These are phyloP conservation scores for Phaffomyces thermotolerans DNA, from an alignment of 805 yeast species.

Conservation along the genomic window DNA sequence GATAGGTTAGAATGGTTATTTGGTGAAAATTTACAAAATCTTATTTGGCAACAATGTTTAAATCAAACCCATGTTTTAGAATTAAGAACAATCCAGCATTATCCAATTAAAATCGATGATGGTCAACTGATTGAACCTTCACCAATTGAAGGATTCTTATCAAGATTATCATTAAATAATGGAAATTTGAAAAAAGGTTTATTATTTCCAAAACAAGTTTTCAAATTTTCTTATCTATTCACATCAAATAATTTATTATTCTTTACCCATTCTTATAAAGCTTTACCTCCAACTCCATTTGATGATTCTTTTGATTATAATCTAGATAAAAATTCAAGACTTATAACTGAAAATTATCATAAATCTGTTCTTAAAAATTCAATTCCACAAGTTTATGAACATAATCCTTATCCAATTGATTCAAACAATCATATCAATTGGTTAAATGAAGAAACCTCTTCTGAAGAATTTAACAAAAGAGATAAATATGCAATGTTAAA, in stretches of 20 bases:
- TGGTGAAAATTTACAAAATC: slow-evolving; percentile 35
- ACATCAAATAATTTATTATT: slow-evolving; percentile 57
- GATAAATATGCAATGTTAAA: slow-evolving; percentile 62
- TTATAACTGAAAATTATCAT: slow-evolving; percentile 11
- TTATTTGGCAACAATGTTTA: slow-evolving; percentile 39
- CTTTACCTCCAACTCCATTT: slow-evolving; percentile 54
- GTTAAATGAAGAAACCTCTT: slow-evolving; percentile 37
- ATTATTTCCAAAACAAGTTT: slow-evolving; percentile 33
- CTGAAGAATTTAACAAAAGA: slow-evolving; percentile 34
- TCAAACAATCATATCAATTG: slow-evolving; percentile 50
- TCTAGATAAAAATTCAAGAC: slow-evolving; percentile 16
- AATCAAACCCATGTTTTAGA: slow-evolving; percentile 49
- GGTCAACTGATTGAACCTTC: slow-evolving; percentile 49
- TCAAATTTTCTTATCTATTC: slow-evolving; percentile 54
- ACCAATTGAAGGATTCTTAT: slow-evolving; percentile 78
- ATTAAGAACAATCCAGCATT: slow-evolving; percentile 40
- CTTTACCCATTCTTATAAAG: slow-evolving; percentile 45
- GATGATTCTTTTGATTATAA: slow-evolving; percentile 3
- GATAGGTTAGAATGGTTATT: slow-evolving; percentile 71
- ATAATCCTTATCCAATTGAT: slow-evolving; percentile 50
- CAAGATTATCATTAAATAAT: slow-evolving; percentile 43
- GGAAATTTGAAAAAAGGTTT: slow-evolving; percentile 33
- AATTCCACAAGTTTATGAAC: slow-evolving; percentile 35
- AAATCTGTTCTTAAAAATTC: slow-evolving; percentile 4
- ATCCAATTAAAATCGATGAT: slow-evolving; percentile 26